A percentile compares a stretch with the other conserved stretches of the same genome.
These are phyloP conservation scores for Lodderomyces pseudojiufengensis DNA, from an alignment of 1,139 yeast genomes.

Conservation along the genomic window DNA sequence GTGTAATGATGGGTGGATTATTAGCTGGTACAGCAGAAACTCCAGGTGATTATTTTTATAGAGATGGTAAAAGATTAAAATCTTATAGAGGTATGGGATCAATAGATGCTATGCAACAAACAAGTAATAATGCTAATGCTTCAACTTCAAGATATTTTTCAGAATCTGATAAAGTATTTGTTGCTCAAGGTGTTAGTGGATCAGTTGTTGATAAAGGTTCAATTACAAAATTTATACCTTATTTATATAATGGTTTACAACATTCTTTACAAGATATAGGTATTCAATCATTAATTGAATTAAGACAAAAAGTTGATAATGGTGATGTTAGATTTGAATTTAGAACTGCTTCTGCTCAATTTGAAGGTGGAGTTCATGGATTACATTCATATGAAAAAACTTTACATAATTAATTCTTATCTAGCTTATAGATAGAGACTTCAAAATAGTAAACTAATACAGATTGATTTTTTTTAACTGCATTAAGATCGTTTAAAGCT, in stretches of 20 bases:
- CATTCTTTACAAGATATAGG: constrained; percentile 99
- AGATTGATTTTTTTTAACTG: not conserved
- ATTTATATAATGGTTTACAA: constrained; percentile 91
- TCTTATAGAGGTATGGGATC: constrained; percentile 99
- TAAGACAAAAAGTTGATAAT: constrained; percentile 59
- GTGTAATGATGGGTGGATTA: constrained; percentile 99
- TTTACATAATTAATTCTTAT: constrained; percentile 56
- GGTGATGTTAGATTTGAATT: constrained; percentile 90
- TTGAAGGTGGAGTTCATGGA: constrained; percentile 98
- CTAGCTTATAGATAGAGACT: not conserved
- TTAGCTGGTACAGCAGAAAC: constrained; percentile 98
- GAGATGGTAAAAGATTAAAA: constrained; percentile 97
- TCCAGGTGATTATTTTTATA: constrained; percentile 96
- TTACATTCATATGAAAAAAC: constrained; percentile 97
- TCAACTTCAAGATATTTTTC: constrained; percentile 98
- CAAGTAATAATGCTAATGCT: constrained; percentile 84
- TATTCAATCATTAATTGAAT: constrained; percentile 58
- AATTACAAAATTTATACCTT: constrained; percentile 87
- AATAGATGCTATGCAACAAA: constrained; percentile 97
- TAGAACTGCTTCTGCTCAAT: constrained; percentile 98
- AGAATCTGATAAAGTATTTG: constrained; percentile 90
- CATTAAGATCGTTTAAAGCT: constrained; percentile 1
- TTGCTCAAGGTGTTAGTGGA: constrained; percentile 99
- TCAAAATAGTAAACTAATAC: not conserved
- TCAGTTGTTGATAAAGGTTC: constrained; percentile 97